Percentiles rank a stretch among this genome's conserved stretches.
Conservation (phyloP, 257 asterid genomes). For the Primulina tabacum region DNA sequence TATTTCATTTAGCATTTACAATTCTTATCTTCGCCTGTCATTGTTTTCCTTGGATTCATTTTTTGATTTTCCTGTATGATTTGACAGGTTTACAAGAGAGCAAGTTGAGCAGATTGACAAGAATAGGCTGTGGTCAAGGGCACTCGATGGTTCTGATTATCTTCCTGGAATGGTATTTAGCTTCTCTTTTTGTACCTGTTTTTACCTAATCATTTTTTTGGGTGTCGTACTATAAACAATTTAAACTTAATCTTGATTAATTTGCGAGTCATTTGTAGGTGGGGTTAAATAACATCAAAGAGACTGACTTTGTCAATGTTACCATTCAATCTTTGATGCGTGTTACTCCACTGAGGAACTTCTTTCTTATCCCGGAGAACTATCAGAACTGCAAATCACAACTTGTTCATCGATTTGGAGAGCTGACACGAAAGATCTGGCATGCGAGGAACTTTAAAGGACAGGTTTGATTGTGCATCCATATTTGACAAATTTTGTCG, state of each 20-base stretch:
- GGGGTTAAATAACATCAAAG: conserved; percentile 92
- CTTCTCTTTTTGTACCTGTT: conserved; percentile 13
- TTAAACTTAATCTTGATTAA: conserved; percentile 11
- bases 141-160: conserved; percentile 98
- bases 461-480: conserved; percentile 53
- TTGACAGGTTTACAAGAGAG: conserved; percentile 67
- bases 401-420: conserved; percentile 94
- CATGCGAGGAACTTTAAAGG: conserved; percentile 93
- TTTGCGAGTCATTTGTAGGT: conserved; percentile 49
- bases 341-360: conserved; percentile 95
- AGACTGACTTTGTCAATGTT: conserved; percentile 96
- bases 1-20: neutral
- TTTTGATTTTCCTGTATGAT: conserved; percentile 13
- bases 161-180: conserved; percentile 92
- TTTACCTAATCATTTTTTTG: conserved; percentile 13
- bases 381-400: conserved; percentile 77
- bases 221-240: neutral
- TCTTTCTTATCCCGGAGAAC: conserved; percentile 90
- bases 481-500: conserved; percentile 8
- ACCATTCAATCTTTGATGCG: conserved; percentile 97
- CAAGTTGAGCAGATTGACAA: conserved; percentile 76
- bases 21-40: neutral
- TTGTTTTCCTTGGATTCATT: conserved; percentile 10
- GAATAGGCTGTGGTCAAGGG: conserved; percentile 92
- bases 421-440: conserved; percentile 97